These are phyloP conservation scores for Allantophomopsis cytisporea DNA, from an alignment of 2,329 filamentous ascomycete genomes.

Conservation along the genomic window DNA sequence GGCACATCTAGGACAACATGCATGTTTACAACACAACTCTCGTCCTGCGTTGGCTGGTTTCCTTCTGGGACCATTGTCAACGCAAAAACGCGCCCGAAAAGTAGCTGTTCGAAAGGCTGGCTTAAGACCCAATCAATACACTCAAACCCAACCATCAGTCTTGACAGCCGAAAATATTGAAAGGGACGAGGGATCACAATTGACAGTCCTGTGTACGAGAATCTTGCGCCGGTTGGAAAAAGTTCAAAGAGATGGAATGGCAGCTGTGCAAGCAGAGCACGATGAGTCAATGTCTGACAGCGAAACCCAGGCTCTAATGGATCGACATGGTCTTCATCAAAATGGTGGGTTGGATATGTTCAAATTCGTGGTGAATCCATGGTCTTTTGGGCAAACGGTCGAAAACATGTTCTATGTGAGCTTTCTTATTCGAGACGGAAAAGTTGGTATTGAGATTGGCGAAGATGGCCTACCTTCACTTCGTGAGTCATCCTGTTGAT, in stretches of 20 bases:
- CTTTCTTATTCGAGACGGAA: slow-evolving; percentile 83
- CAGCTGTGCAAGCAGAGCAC: slow-evolving; percentile 27
- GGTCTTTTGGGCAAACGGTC: slow-evolving; percentile 84
- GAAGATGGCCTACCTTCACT: slow-evolving; percentile 64
- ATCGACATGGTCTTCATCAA: slow-evolving; percentile 48
- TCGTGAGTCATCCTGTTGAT: slow-evolving; percentile 37
- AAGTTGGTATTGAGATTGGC: slow-evolving; percentile 61
- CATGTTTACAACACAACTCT: slow-evolving; percentile 57
- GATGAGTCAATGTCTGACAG: slow-evolving; percentile 32
- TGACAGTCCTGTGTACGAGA: slow-evolving; percentile 65
- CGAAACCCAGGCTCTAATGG: slow-evolving; percentile 40
- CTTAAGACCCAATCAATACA: slow-evolving; percentile 53
- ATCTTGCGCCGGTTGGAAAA: slow-evolving; percentile 51
- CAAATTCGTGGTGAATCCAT: slow-evolving; percentile 80
- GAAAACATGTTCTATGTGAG: slow-evolving; percentile 97
- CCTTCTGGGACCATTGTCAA: slow-evolving; percentile 74
- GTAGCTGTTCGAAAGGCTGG: slow-evolving; percentile 52
- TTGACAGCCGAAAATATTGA: slow-evolving; percentile 60
- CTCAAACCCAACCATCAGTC: slow-evolving; percentile 66
- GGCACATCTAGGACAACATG: slow-evolving; percentile 67
- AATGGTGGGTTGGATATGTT: slow-evolving; percentile 67
- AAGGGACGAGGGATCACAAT: slow-evolving; percentile 62
- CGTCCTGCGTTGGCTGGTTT: slow-evolving; percentile 73
- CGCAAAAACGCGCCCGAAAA: slow-evolving; percentile 71
- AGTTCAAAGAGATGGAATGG: slow-evolving; percentile 31